phyloP scores from a whole-genome alignment of 2,329 filamentous ascomycete genomes.

The Calycina herbarum region DNA sequence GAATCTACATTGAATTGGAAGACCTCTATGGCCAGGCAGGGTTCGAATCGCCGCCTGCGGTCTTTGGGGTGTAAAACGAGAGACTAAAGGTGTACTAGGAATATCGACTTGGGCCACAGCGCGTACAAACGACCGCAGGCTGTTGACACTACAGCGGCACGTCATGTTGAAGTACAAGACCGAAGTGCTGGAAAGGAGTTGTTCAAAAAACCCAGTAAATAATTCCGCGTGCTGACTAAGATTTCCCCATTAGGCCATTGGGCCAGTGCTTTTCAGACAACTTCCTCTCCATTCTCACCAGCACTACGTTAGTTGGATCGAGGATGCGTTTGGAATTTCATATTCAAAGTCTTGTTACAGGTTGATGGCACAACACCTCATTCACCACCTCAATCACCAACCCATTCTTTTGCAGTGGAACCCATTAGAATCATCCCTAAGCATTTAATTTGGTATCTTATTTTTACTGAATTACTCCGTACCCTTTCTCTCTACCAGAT shows the following conservation, averaged over 20 bases:
- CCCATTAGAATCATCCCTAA: no score
- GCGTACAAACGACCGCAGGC: conserved; percentile 34
- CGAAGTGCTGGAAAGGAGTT: neutral
- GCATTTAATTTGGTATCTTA: no score
- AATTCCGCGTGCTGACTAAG: neutral
- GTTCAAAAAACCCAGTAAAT: neutral
- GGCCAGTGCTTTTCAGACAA: no score
- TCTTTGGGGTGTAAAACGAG: conserved; percentile 6
- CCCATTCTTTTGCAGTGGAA: no score
- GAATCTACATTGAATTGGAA: conserved; percentile 7
- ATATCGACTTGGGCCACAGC: conserved; percentile 35
- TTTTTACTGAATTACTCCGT: no score
- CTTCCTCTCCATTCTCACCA: no score
- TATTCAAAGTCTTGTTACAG: no score
- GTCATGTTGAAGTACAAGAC: conserved; percentile 27
- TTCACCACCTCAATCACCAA: no score
- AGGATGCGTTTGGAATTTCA: no score
- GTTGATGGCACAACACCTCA: no score
- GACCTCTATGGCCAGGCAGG: neutral
- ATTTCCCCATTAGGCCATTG: neutral
- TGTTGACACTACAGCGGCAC: conserved; percentile 33
- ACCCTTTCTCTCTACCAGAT: no score
- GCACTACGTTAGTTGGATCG: no score
- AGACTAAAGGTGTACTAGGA: conserved; percentile 1
- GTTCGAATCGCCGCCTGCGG: conserved; percentile 5